These are phyloP conservation scores for Naganishia antarctica DNA, from an alignment of 768 basidiomycete species.

Conservation along the genomic window DNA sequence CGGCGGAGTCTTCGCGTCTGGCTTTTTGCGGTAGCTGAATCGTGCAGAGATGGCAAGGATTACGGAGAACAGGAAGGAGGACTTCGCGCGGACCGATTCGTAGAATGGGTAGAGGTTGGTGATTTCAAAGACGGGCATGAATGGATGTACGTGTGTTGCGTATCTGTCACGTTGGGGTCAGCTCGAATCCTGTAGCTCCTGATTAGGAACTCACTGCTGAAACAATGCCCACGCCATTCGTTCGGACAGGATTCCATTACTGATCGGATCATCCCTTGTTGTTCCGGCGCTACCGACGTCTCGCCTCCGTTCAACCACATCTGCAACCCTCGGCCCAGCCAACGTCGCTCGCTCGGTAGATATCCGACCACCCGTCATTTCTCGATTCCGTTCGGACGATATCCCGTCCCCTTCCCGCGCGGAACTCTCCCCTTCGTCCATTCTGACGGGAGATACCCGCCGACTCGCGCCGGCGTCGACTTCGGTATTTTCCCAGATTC, in stretches of 20 bases:
- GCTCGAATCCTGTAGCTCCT: background rate
- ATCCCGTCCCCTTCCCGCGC: slow-evolving; percentile 8
- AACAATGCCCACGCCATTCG: slow-evolving; percentile 35
- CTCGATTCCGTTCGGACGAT: background rate
- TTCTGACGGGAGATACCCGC: slow-evolving; percentile 29
- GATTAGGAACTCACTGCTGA: slow-evolving; percentile 31
- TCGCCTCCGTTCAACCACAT: too few relatives aligned
- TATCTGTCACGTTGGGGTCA: slow-evolving; percentile 28
- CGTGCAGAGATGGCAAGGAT: slow-evolving; percentile 36
- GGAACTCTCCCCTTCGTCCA: slow-evolving; percentile 12
- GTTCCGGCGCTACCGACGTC: background rate
- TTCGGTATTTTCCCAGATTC: slow-evolving; percentile 40
- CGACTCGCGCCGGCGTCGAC: slow-evolving; percentile 30
- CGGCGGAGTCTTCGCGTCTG: too few relatives aligned
- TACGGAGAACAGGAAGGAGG: slow-evolving; percentile 33
- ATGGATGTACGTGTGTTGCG: slow-evolving; percentile 38
- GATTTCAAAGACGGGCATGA: slow-evolving; percentile 37
- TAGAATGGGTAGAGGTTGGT: slow-evolving; percentile 34
- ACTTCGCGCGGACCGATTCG: slow-evolving; percentile 30
- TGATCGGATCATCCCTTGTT: slow-evolving; percentile 36
- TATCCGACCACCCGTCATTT: too few relatives aligned
- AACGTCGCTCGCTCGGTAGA: background rate
- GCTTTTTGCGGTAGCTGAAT: slow-evolving; percentile 23
- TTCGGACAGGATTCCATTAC: slow-evolving; percentile 32
- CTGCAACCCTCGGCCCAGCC: background rate